phyloP scores from a whole-genome alignment of 306 rosid species.

The Fagus crenata region DNA sequence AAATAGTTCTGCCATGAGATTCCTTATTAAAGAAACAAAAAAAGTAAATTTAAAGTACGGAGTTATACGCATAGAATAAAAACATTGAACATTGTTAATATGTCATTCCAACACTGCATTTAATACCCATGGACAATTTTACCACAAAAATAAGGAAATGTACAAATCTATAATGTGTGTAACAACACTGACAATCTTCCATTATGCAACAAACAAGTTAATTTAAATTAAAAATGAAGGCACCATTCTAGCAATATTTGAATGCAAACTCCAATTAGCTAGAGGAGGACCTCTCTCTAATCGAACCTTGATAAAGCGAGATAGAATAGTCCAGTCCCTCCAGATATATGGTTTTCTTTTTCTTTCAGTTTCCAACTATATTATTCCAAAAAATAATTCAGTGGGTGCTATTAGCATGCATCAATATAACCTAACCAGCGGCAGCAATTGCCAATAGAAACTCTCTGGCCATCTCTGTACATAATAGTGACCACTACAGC shows the following conservation, averaged over 20 bases:
- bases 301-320: background rate
- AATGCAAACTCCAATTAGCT: background rate
- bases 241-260: background rate
- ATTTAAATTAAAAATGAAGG: background rate
- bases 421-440: background rate
- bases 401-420: background rate
- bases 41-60: background rate
- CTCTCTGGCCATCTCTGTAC: background rate
- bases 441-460: background rate
- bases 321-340: background rate
- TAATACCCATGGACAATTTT: background rate
- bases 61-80: background rate
- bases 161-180: background rate
- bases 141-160: background rate
- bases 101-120: background rate
- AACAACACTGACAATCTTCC: background rate
- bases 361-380: background rate
- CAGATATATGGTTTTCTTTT: background rate
- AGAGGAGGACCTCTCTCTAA: background rate
- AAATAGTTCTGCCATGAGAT: constrained; percentile 67
- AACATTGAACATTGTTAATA: background rate
- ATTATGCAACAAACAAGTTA: background rate
- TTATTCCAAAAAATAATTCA: background rate
- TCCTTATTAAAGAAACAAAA: constrained; percentile 48
- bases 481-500: background rate